These are phyloP conservation scores for Arabidopsis hybrid DNA, from an alignment of 441 rosid genomes.

Conservation along the genomic window DNA sequence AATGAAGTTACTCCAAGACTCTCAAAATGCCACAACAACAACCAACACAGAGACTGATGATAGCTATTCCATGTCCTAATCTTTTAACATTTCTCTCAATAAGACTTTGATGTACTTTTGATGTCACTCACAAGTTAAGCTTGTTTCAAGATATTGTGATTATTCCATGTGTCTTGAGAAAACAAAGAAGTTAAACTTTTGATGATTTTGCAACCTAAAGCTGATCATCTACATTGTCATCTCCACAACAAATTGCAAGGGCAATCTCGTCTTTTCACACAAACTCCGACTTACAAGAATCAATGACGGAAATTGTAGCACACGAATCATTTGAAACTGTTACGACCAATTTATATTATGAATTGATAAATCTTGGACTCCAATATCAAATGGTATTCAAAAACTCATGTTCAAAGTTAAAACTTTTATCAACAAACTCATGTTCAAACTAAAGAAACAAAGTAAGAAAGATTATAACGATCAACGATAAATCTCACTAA, in stretches of 20 bases:
- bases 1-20: slow-evolving; percentile 60
- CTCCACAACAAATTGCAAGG: neutral
- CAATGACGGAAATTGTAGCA: neutral
- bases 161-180: neutral
- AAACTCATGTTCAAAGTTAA: neutral
- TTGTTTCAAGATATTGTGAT: slow-evolving; percentile 15
- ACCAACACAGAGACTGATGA: slow-evolving; percentile 32
- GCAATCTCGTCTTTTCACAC: neutral
- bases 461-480: neutral
- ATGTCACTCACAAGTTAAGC: neutral
- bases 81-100: neutral
- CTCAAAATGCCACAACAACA: slow-evolving; percentile 25
- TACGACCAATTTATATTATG: neutral
- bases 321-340: neutral
- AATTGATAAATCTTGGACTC: neutral
- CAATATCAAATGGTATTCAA: neutral
- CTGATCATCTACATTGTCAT: neutral
- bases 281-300: neutral
- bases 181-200: neutral
- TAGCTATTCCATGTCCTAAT: slow-evolving; percentile 27
- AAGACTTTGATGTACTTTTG: slow-evolving; percentile 1
- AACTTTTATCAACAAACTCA: neutral
- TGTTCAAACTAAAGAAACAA: neutral
- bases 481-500: neutral
- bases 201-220: neutral